phyloP scores from a whole-genome alignment of 257 asterid genomes.

The Knoxia roxburghii region DNA sequence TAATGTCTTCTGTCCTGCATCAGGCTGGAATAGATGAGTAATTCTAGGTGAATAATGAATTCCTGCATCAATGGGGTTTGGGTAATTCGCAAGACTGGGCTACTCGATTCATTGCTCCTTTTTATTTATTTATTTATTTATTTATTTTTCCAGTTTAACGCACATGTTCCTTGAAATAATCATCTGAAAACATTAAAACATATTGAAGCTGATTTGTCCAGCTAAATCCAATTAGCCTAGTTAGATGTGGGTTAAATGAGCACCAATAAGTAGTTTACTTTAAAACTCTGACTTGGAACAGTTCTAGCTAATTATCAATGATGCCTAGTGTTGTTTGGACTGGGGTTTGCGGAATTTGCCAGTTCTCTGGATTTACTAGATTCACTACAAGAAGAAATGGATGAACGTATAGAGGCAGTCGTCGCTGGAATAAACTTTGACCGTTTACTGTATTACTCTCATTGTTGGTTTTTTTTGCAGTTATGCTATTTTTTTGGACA shows the following conservation, averaged over 20 bases:
- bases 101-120: neutral
- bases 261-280: neutral
- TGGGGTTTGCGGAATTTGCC: too few relatives aligned
- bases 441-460: too few relatives aligned
- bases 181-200: neutral
- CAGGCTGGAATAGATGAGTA: neutral
- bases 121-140: too few relatives aligned
- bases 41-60: neutral
- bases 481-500: too few relatives aligned
- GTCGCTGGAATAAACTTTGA: too few relatives aligned
- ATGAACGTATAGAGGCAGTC: too few relatives aligned
- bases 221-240: neutral
- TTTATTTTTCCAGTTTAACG: neutral
- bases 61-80: neutral
- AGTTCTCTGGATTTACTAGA: neutral
- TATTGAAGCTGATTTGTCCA: neutral
- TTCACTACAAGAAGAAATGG: neutral
- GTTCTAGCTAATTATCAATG: too few relatives aligned
- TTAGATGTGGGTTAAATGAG: neutral
- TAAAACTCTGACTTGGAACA: too few relatives aligned
- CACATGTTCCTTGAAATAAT: neutral
- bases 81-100: neutral
- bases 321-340: too few relatives aligned
- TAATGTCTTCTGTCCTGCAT: neutral
- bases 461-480: too few relatives aligned